phyloP scores from a whole-genome alignment of 1,284 basidiomycete species.

The Butyriboletus appendiculatus region DNA sequence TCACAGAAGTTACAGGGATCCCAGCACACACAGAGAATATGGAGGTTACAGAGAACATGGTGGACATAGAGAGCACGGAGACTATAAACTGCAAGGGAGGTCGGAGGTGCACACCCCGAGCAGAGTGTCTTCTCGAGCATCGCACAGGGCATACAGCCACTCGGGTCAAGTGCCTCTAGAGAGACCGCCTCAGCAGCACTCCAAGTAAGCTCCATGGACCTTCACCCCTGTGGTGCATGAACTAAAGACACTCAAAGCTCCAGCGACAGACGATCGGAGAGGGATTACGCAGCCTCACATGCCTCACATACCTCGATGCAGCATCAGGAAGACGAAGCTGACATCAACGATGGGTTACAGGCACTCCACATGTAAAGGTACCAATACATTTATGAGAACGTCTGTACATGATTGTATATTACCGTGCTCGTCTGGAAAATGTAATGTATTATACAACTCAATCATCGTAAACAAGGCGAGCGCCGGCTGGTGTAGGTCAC shows the following conservation, averaged over 20 bases:
- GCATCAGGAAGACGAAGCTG: constrained; percentile 23
- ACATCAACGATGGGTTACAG: constrained; percentile 25
- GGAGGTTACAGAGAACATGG: constrained; percentile 15
- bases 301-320: constrained; percentile 15
- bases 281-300: constrained; percentile 23
- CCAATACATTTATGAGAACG: constrained; percentile 5
- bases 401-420: constrained; percentile 1
- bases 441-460: constrained; percentile 1
- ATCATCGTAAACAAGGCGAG: background rate
- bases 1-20: constrained; percentile 20
- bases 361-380: constrained; percentile 25
- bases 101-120: constrained; percentile 22
- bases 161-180: constrained; percentile 20
- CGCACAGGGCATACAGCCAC: constrained; percentile 32
- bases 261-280: constrained; percentile 29
- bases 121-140: constrained; percentile 29
- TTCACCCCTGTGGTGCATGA: background rate
- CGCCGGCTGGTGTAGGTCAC: background rate
- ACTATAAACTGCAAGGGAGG: constrained; percentile 17
- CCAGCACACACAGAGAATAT: constrained; percentile 4
- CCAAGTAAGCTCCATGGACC: constrained; percentile 18
- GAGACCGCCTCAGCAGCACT: constrained; percentile 16
- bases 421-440: constrained; percentile 5
- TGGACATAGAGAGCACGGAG: constrained; percentile 25
- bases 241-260: constrained; percentile 23